Conservation (phyloP, 352 stramenopile genomes). For the Pythium grandisporangium region DNA sequence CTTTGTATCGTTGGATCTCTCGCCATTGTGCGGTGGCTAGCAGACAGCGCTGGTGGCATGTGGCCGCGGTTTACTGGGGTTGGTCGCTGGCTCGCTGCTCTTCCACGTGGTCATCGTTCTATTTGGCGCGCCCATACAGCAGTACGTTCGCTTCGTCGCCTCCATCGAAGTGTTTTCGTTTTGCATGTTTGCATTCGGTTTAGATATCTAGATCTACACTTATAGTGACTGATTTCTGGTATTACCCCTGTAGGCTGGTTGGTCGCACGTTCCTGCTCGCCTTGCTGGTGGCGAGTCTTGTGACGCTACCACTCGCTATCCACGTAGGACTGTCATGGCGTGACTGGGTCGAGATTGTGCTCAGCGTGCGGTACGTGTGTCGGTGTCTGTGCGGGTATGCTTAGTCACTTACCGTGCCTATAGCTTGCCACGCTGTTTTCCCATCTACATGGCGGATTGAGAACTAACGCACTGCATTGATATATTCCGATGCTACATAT, state of each 20-base stretch:
- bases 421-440: too few species aligned
- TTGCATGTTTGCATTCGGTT: background rate
- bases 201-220: background rate
- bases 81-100: constrained; percentile 22
- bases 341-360: constrained; percentile 42
- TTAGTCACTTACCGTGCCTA: background rate
- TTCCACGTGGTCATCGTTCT: constrained; percentile 60
- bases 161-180: background rate
- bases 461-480: too few species aligned
- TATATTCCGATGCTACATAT: too few species aligned
- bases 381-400: background rate
- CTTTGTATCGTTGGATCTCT: too few species aligned
- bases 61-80: constrained; percentile 9
- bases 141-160: constrained; percentile 24
- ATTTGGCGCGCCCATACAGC: constrained; percentile 60
- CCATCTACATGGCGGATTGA: too few species aligned
- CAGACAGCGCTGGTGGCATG: background rate
- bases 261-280: constrained; percentile 52
- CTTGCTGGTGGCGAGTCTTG: constrained; percentile 37
- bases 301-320: constrained; percentile 32
- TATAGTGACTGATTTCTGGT: too few species aligned
- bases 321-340: constrained; percentile 20
- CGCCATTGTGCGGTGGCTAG: too few species aligned
- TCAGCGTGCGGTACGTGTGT: constrained; percentile 30
- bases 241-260: constrained; percentile 28